Conservation (phyloP, 2,329 filamentous ascomycete genomes). For the Fusarium lateritium region DNA sequence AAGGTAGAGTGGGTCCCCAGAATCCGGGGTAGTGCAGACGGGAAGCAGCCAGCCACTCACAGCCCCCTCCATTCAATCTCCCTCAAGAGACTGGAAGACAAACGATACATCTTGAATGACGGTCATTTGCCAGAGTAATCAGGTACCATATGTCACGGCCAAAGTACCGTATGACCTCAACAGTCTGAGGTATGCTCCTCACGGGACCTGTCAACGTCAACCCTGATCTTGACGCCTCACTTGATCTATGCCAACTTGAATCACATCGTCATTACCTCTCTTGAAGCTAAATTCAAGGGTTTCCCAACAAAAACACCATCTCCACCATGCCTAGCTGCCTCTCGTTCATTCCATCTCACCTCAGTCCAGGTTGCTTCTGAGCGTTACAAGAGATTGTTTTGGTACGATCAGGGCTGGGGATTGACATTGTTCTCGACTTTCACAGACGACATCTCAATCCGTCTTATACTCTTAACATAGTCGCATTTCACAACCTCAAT, state of each 20-base stretch:
- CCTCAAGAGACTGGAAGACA: not conserved
- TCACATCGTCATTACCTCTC: slow-evolving; percentile 12
- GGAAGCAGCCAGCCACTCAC: slow-evolving; percentile 40
- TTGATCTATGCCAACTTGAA: slow-evolving; percentile 22
- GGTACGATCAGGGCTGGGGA: not conserved
- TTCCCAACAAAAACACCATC: slow-evolving; percentile 16
- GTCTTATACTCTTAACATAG: not conserved
- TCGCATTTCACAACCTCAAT: slow-evolving; percentile 4
- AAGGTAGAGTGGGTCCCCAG: slow-evolving; percentile 11
- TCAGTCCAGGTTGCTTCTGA: slow-evolving; percentile 9
- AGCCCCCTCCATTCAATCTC: slow-evolving; percentile 8
- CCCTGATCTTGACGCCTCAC: slow-evolving; percentile 36
- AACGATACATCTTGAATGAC: slow-evolving; percentile 13
- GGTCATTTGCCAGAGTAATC: slow-evolving; percentile 7
- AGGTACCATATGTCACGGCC: slow-evolving; percentile 23
- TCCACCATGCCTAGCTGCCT: slow-evolving; percentile 11
- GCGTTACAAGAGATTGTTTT: not conserved
- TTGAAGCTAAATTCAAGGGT: not conserved
- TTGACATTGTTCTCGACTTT: not conserved
- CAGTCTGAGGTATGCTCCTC: slow-evolving; percentile 31
- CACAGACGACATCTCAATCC: not conserved
- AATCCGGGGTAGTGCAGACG: slow-evolving; percentile 45
- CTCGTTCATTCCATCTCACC: not conserved
- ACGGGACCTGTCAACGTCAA: slow-evolving; percentile 45
- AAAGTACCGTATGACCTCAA: slow-evolving; percentile 47